phyloP scores from a whole-genome alignment of 202 grass and related monocot species.

The Carex arenaria region DNA sequence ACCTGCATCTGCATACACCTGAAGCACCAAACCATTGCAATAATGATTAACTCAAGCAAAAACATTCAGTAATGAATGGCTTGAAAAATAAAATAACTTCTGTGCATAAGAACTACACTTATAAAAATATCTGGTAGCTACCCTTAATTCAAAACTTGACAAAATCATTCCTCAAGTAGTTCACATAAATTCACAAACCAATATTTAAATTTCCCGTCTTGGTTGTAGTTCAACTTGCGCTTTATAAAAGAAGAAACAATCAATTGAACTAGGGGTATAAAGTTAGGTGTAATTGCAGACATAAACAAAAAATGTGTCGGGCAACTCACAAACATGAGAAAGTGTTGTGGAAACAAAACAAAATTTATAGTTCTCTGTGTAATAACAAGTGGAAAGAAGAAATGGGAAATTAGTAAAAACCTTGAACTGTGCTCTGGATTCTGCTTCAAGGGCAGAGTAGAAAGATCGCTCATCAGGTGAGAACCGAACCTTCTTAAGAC shows the following conservation, averaged over 20 bases:
- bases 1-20: constrained; percentile 95
- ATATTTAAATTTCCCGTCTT: background rate
- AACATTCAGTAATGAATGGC: background rate
- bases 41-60: background rate
- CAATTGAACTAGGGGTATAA: background rate
- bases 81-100: background rate
- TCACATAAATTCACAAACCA: background rate
- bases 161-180: background rate
- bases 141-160: constrained; percentile 7
- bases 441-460: constrained; percentile 78
- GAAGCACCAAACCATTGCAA: constrained; percentile 21
- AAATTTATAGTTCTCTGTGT: background rate
- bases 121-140: background rate
- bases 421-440: constrained; percentile 96
- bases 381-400: constrained; percentile 9
- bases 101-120: background rate
- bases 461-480: constrained; percentile 71
- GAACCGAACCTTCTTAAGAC: constrained; percentile 78
- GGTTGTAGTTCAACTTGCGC: background rate
- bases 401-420: constrained; percentile 30
- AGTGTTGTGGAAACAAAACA: constrained; percentile 5
- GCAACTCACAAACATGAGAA: constrained; percentile 7
- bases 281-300: background rate
- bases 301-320: background rate
- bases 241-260: background rate